Conservation (phyloP, 148 eudicot species). For the Silene conica region DNA sequence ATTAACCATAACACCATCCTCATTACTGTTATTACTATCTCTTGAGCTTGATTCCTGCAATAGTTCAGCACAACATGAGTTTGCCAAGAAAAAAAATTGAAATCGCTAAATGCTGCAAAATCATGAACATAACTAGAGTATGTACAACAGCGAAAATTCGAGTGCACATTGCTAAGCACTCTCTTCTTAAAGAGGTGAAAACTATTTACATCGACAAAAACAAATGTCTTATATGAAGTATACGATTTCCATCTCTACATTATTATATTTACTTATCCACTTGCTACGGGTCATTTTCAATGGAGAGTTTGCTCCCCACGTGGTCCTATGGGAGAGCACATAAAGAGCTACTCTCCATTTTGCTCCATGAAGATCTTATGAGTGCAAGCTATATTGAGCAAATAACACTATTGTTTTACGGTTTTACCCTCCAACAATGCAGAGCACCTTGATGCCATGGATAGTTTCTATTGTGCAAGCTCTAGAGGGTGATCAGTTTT, state of each 20-base stretch:
- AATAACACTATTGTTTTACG: background rate
- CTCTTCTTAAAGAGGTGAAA: background rate
- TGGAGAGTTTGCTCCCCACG: background rate
- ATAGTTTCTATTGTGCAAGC: background rate
- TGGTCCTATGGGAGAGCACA: background rate
- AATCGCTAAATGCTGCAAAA: background rate
- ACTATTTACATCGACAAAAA: background rate
- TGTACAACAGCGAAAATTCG: background rate
- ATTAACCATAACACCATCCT: conserved; percentile 48
- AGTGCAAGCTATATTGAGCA: background rate
- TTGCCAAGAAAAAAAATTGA: background rate
- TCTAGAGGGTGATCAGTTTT: background rate
- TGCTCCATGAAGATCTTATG: background rate
- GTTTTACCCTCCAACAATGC: background rate
- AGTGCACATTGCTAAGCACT: background rate
- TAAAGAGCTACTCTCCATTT: background rate
- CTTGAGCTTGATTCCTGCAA: conserved; percentile 40
- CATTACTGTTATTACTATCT: conserved; percentile 36
- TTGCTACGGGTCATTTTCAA: background rate
- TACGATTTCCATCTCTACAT: background rate
- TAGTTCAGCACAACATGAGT: conserved; percentile 9
- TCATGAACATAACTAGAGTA: background rate
- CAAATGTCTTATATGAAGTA: too few relatives aligned
- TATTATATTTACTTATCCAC: background rate
- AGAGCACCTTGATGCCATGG: background rate